Evolutionary conservation across 192 early-diverging fungal species (phyloP).

Genomic region (Spizellomyces sp.): DNA sequence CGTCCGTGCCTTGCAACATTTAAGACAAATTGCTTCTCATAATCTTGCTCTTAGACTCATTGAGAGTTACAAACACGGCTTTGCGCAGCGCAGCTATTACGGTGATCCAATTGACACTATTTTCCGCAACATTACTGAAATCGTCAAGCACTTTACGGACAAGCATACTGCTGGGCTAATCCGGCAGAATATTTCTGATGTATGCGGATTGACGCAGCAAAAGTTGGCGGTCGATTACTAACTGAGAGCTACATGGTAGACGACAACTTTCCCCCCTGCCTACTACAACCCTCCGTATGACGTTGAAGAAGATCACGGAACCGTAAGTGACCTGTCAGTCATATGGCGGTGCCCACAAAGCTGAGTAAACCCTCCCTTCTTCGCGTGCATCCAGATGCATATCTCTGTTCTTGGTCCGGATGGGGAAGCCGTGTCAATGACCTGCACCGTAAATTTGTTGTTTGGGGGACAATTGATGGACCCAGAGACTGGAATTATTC

Average conservation of each 20-base stretch:
- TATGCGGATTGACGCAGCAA: not conserved
- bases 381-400: constrained; percentile 60
- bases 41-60: constrained; percentile 48
- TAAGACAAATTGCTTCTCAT: not conserved
- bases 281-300: constrained; percentile 86
- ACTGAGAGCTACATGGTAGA: too few species aligned
- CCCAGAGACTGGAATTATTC: constrained; percentile 79
- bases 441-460: constrained; percentile 84
- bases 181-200: constrained; percentile 75
- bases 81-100: constrained; percentile 77
- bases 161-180: constrained; percentile 70
- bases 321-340: constrained; percentile 29
- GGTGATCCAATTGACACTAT: constrained; percentile 72
- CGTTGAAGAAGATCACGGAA: constrained; percentile 79
- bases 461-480: constrained; percentile 92
- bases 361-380: not conserved
- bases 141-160: constrained; percentile 63
- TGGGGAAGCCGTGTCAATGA: constrained; percentile 79
- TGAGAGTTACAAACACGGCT: constrained; percentile 86
- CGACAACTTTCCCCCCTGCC: constrained; percentile 61
- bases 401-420: constrained; percentile 76
- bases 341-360: not conserved
- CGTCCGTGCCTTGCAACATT: not conserved
- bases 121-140: constrained; percentile 56
- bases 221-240: constrained; percentile 10